phyloP scores from a whole-genome alignment of 106 monocot species.

The Agapanthus africanus region DNA sequence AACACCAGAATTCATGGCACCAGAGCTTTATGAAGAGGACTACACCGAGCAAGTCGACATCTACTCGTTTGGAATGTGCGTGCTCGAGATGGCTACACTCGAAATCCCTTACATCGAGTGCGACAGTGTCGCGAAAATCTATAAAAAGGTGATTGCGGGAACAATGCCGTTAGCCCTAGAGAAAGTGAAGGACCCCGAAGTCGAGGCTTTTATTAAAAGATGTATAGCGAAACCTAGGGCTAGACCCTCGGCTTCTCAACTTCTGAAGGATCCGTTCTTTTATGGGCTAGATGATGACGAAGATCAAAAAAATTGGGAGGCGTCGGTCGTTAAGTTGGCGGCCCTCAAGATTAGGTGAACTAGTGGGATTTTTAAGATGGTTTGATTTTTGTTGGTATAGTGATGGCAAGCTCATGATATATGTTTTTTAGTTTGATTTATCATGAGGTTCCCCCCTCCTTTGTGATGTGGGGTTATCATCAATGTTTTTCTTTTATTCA shows the following conservation, averaged over 20 bases:
- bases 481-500: too few species aligned
- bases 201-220: slow-evolving; percentile 58
- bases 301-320: neutral
- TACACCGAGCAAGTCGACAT: slow-evolving; percentile 89
- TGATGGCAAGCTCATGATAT: too few species aligned
- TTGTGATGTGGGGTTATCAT: too few species aligned
- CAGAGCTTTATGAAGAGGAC: slow-evolving; percentile 72
- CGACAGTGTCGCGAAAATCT: slow-evolving; percentile 55
- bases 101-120: slow-evolving; percentile 86
- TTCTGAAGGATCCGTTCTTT: slow-evolving; percentile 78
- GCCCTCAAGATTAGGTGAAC: neutral
- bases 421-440: too few species aligned
- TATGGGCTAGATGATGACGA: slow-evolving; percentile 30
- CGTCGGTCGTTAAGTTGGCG: neutral
- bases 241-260: slow-evolving; percentile 67
- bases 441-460: too few species aligned
- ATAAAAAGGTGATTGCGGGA: slow-evolving; percentile 49
- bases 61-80: slow-evolving; percentile 86
- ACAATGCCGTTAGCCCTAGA: slow-evolving; percentile 34
- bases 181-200: slow-evolving; percentile 49
- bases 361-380: too few species aligned
- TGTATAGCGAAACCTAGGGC: slow-evolving; percentile 46
- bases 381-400: too few species aligned
- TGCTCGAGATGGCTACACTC: slow-evolving; percentile 70
- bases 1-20: slow-evolving; percentile 91